Conservation (phyloP, 768 basidiomycete genomes). For the Cystoderma amianthinum region DNA sequence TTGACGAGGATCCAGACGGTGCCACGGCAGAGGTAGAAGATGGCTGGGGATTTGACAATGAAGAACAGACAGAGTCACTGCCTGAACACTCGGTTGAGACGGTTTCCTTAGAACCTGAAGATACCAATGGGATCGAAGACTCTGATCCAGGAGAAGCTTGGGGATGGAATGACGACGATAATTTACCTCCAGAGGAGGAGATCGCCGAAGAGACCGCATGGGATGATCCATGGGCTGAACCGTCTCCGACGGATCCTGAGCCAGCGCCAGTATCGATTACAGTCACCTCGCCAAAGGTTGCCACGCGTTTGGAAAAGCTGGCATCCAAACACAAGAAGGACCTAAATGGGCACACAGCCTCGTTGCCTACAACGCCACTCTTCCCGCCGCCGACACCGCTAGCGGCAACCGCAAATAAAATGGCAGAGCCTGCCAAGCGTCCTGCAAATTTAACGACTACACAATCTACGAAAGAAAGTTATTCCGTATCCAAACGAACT, state of each 20-base stretch:
- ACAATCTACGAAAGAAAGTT: slow-evolving; percentile 40
- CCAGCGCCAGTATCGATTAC: slow-evolving; percentile 28
- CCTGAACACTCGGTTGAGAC: slow-evolving; percentile 3
- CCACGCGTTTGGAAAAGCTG: slow-evolving; percentile 52
- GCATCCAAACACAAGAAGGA: slow-evolving; percentile 48
- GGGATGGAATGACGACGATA: slow-evolving; percentile 68
- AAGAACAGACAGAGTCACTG: slow-evolving; percentile 14
- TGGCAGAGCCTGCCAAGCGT: slow-evolving; percentile 8
- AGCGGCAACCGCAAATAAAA: slow-evolving; percentile 4
- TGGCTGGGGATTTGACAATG: slow-evolving; percentile 52
- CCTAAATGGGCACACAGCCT: slow-evolving; percentile 20
- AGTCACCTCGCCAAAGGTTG: too few relatives aligned
- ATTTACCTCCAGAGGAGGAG: slow-evolving; percentile 17
- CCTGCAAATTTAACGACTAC: slow-evolving; percentile 13
- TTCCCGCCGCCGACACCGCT: slow-evolving; percentile 12
- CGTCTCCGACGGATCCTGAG: slow-evolving; percentile 14
- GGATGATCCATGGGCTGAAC: slow-evolving; percentile 69
- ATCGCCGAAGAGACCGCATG: slow-evolving; percentile 39
- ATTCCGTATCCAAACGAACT: slow-evolving; percentile 51
- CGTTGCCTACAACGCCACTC: slow-evolving; percentile 8
- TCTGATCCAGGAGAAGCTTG: slow-evolving; percentile 56
- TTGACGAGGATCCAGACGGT: slow-evolving; percentile 16
- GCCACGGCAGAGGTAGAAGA: slow-evolving; percentile 27
- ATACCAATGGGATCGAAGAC: slow-evolving; percentile 17
- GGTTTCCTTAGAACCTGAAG: slow-evolving; percentile 1